Evolutionary conservation across 345 rosid genomes (phyloP), one percentile per base, ranked within the genome.

Genomic region (Citrus mangshanensis): DNA sequence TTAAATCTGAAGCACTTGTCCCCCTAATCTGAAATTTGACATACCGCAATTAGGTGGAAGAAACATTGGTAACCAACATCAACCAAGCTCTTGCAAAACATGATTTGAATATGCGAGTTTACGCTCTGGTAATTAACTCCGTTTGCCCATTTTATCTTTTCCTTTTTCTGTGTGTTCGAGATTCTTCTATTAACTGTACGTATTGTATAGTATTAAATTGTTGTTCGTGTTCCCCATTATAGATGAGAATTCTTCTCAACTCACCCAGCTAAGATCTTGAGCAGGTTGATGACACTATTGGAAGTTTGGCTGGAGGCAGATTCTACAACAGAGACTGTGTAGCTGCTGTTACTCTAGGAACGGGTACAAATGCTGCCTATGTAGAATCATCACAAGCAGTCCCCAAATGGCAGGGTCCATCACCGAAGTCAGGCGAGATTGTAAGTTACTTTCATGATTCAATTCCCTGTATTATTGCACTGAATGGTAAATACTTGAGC

Each of bases 281-380:
- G 72, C 77, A 92, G 97, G 93, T 86, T 38, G 89, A 72, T 72
- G 86, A 91, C 19, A 81, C 84, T 3, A 60, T 87, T 28, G 97
- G 92, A 79, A 86, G 81, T 70, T 72, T 91, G 51, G 95, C 91
- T 32, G 90, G 91, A 56, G 94, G 94, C 28, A 87, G 85, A 69
- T 93, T 90, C 73, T 90, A 89, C 51, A 84, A 86, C 40, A 85
- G 78, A 63, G 93, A 90, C 63, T 70, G 70, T 40, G 86, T 91
- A 7, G 95, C 90, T 63, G 87, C 93, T 19, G 88, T 93, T 5
- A 87, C 89, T 28, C 79, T 93, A 30, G 93, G 89, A 49, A 78
- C 75, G 78, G 83, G 89, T 35, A 86, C 91, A 8, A 89, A 87
- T 71, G 93, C 93, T 54, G 87, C 90, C 19, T 91, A 89, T 51